phyloP scores from a whole-genome alignment of 108 stramenopile species.

The Nitzschia sp. region DNA sequence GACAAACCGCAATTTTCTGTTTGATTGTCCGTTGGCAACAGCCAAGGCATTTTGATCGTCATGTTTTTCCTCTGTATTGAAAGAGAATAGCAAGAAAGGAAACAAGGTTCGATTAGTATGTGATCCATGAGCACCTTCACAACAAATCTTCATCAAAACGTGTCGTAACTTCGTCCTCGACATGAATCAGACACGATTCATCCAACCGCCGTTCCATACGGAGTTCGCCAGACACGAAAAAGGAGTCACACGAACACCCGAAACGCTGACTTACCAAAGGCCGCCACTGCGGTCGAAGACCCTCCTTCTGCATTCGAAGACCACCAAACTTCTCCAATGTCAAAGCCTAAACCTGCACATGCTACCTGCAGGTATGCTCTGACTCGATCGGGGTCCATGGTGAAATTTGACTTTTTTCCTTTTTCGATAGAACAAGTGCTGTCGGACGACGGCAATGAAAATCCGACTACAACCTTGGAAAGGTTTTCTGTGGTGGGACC shows the following conservation, averaged over 20 bases:
- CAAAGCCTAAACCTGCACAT: constrained; percentile 93
- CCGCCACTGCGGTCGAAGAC: constrained; percentile 63
- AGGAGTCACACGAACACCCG: background rate
- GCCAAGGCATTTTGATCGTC: constrained; percentile 6
- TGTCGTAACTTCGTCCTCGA: constrained; percentile 11
- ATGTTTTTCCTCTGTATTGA: constrained; percentile 38
- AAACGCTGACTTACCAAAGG: constrained; percentile 56
- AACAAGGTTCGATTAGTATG: background rate
- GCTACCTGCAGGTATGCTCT: constrained; percentile 91
- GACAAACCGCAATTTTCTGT: constrained; percentile 84
- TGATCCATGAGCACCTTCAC: background rate
- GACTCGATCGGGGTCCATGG: constrained; percentile 89
- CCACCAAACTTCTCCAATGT: constrained; percentile 98
- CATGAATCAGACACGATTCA: background rate
- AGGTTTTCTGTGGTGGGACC: too few relatives aligned
- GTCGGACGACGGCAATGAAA: too few relatives aligned
- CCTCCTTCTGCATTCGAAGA: constrained; percentile 70
- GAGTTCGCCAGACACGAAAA: too few relatives aligned
- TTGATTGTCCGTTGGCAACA: constrained; percentile 2
- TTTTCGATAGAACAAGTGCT: background rate
- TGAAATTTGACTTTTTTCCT: constrained; percentile 3
- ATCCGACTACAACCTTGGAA: too few relatives aligned
- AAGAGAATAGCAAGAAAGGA: background rate
- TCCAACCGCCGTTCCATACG: too few relatives aligned
- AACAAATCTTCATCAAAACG: background rate